phyloP scores from a whole-genome alignment of 2,329 filamentous ascomycete species.

The Colletotrichum sp. region DNA sequence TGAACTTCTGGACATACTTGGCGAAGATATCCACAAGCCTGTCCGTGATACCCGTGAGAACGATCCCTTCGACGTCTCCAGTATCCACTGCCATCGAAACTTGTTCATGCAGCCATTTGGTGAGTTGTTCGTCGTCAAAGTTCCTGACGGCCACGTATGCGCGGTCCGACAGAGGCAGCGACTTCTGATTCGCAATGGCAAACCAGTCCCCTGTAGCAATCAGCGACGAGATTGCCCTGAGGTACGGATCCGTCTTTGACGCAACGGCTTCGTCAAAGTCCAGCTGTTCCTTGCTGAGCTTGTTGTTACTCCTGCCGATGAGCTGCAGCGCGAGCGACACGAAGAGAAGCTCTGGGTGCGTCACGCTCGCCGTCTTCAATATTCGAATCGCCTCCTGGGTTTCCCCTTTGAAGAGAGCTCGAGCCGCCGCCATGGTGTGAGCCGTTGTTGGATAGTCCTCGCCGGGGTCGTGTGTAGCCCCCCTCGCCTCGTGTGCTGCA shows the following conservation, averaged over 20 bases:
- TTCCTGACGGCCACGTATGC: constrained; percentile 75
- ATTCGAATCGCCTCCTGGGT: constrained; percentile 72
- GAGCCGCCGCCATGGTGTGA: constrained; percentile 77
- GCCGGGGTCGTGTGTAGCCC: constrained; percentile 40
- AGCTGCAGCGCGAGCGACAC: constrained; percentile 71
- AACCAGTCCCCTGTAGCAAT: constrained; percentile 81
- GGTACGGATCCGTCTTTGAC: constrained; percentile 75
- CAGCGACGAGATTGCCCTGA: constrained; percentile 79
- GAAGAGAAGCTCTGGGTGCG: constrained; percentile 69
- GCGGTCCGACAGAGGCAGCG: constrained; percentile 76
- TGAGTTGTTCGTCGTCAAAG: constrained; percentile 65
- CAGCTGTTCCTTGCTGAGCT: constrained; percentile 51
- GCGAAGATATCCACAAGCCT: constrained; percentile 76
- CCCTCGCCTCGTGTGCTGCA: constrained; percentile 30
- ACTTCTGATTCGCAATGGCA: constrained; percentile 73
- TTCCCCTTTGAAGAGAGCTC: constrained; percentile 76
- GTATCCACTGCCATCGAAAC: constrained; percentile 64
- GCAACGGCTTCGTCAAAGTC: constrained; percentile 65
- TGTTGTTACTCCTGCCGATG: constrained; percentile 54
- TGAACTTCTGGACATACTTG: constrained; percentile 75
- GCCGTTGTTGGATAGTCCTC: constrained; percentile 56
- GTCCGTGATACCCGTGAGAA: constrained; percentile 79
- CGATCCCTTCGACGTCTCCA: constrained; percentile 78
- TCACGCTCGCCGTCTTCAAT: constrained; percentile 69
- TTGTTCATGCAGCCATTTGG: constrained; percentile 71